phyloP scores from a whole-genome alignment of 176 grass and related monocot genomes.

The Leersia perrieri region DNA sequence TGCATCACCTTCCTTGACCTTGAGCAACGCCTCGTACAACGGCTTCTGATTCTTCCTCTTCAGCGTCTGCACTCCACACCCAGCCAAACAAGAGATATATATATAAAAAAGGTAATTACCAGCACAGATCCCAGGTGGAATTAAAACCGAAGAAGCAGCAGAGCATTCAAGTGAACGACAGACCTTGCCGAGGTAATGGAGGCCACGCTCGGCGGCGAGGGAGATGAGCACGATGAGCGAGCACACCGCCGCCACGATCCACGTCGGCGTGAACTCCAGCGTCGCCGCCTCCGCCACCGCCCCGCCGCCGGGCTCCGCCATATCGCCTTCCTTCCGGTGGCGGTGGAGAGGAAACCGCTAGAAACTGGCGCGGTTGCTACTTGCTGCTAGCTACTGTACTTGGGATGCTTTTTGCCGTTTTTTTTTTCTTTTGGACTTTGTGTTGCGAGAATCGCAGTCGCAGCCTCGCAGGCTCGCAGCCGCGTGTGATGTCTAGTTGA shows the following conservation, averaged over 20 bases:
- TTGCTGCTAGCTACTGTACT: too few relatives aligned
- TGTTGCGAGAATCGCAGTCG: too few relatives aligned
- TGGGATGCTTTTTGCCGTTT: too few relatives aligned
- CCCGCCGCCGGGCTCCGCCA: background rate
- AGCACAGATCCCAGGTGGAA: background rate
- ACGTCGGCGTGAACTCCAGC: slow-evolving; percentile 90
- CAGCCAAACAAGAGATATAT: background rate
- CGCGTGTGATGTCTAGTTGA: too few relatives aligned
- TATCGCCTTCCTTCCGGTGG: background rate
- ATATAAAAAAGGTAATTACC: too few relatives aligned
- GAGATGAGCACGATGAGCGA: slow-evolving; percentile 76
- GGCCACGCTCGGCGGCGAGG: slow-evolving; percentile 65
- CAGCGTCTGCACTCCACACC: slow-evolving; percentile 41
- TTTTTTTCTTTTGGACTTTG: too few relatives aligned
- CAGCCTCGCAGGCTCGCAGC: too few relatives aligned
- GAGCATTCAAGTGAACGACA: background rate
- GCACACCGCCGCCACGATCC: slow-evolving; percentile 86
- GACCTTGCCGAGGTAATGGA: slow-evolving; percentile 90
- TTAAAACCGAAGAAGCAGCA: background rate
- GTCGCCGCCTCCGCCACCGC: slow-evolving; percentile 34
- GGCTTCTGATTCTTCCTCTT: slow-evolving; percentile 80
- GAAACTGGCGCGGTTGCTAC: too few relatives aligned
- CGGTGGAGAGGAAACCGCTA: too few relatives aligned
- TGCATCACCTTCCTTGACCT: slow-evolving; percentile 84
- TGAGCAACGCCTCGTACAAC: slow-evolving; percentile 84